Conservation (phyloP, 169 alveolate genomes). For the Perkinsus chesapeaki region DNA sequence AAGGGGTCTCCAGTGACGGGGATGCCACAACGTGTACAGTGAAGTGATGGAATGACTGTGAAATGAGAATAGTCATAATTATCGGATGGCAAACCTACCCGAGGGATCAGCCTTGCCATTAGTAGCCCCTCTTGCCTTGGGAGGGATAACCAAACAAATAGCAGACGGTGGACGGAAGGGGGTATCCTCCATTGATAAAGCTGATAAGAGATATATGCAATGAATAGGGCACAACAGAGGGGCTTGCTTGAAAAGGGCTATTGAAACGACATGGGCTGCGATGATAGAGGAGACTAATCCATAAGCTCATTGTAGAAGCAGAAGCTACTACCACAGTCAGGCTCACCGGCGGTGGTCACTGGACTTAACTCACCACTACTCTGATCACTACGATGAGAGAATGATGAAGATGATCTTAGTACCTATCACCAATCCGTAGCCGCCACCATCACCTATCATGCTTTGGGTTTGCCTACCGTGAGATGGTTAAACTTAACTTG, state of each 20-base stretch:
- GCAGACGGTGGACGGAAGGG: no score
- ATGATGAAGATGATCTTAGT: neutral
- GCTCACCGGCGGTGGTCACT: neutral
- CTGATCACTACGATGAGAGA: neutral
- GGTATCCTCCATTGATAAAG: no score
- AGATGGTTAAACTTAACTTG: neutral
- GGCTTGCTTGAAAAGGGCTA: no score
- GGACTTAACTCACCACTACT: neutral
- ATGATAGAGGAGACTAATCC: neutral
- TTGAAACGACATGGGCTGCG: neutral
- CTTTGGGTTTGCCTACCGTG: neutral
- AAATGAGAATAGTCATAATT: neutral
- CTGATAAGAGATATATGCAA: no score
- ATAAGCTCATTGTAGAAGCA: neutral
- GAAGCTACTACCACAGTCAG: neutral
- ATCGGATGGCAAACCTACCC: neutral
- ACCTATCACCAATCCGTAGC: neutral
- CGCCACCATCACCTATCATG: no score
- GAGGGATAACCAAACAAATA: no score
- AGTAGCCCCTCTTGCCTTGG: no score
- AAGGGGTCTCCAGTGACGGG: neutral
- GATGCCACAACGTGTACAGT: neutral
- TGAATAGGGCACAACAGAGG: no score
- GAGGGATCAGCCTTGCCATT: no score
- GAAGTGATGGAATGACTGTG: neutral